Evolutionary conservation across 805 yeast species (phyloP).

Genomic region (Pichia cephalocereana): DNA sequence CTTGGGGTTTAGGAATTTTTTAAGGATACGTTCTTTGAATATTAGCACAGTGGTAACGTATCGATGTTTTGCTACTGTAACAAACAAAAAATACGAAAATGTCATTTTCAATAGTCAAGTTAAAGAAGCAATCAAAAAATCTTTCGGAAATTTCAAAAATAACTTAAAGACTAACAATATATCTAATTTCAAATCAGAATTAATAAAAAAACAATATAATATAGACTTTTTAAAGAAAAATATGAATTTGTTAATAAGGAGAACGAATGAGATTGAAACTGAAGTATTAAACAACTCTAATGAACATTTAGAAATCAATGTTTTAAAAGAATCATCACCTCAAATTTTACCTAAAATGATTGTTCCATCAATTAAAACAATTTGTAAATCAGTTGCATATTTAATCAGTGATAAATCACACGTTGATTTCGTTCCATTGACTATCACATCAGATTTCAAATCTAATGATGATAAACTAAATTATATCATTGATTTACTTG

Average conservation of each 20-base stretch:
- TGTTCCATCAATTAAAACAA: constrained; percentile 10
- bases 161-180: constrained; percentile 3
- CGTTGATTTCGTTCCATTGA: constrained; percentile 9
- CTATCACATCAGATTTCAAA: not conserved
- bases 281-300: constrained; percentile 1
- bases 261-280: constrained; percentile 5
- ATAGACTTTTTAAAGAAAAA: constrained; percentile 6
- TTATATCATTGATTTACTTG: constrained; percentile 14
- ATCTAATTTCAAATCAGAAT: constrained; percentile 6
- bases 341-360: constrained; percentile 4
- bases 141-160: constrained; percentile 7
- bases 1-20: not conserved
- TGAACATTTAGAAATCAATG: constrained; percentile 1
- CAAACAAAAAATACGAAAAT: not conserved
- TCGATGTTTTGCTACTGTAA: not conserved
- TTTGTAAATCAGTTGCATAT: constrained; percentile 6
- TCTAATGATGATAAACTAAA: not conserved
- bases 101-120: constrained; percentile 1
- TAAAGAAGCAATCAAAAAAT: constrained; percentile 5
- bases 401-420: constrained; percentile 8
- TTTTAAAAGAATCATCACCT: constrained; percentile 2
- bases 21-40: not conserved
- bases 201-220: constrained; percentile 7
- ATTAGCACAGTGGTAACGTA: not conserved
- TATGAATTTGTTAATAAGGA: constrained; percentile 2